These are phyloP conservation scores for Citrus glauca DNA, from an alignment of 345 rosid genomes.

Conservation along the genomic window DNA sequence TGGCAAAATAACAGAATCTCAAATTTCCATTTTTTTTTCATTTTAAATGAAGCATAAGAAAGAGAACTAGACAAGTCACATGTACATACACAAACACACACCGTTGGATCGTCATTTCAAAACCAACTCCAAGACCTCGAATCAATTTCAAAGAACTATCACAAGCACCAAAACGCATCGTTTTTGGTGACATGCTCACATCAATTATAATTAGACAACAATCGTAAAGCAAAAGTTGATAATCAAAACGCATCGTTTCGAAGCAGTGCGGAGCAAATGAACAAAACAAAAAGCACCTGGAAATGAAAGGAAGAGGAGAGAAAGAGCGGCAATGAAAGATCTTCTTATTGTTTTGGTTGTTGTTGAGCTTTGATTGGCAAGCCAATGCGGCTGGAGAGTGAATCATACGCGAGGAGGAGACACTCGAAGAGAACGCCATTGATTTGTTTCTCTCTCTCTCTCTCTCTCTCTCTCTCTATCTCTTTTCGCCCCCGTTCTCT, in stretches of 20 bases:
- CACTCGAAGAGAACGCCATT: neutral
- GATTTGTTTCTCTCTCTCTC: neutral
- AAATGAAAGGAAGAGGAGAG: neutral
- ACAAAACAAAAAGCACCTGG: neutral
- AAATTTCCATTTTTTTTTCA: neutral
- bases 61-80: neutral
- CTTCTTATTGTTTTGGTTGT: neutral
- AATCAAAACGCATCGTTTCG: neutral
- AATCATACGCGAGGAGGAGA: neutral
- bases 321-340: slow-evolving; percentile 2
- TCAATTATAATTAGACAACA: too few species aligned
- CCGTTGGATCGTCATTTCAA: neutral
- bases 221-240: neutral
- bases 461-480: neutral
- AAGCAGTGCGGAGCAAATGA: neutral
- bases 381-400: neutral
- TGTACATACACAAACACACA: neutral
- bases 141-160: neutral
- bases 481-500: too few species aligned
- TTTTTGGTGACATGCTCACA: neutral
- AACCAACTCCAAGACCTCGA: neutral
- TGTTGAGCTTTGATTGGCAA: neutral
- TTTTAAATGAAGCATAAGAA: neutral
- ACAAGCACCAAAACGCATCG: neutral
- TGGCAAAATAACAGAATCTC: neutral